These are phyloP conservation scores for Gaillardinia entomophila DNA, from an alignment of 805 yeast genomes.

Conservation along the genomic window DNA sequence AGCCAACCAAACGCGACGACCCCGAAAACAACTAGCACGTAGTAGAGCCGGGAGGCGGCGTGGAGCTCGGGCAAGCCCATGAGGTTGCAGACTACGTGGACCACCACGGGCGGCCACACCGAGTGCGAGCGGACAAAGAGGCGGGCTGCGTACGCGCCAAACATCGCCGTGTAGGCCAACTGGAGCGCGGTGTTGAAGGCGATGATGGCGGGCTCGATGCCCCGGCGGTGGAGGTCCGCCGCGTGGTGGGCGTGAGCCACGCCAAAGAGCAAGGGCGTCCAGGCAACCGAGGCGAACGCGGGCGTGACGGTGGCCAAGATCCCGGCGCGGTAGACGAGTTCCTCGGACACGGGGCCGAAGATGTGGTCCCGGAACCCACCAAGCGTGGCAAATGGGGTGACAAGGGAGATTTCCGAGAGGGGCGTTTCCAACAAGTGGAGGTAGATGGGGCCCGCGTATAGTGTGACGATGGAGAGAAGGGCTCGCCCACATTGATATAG, in stretches of 20 bases:
- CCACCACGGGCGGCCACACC: slow-evolving; percentile 50
- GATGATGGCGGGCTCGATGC: slow-evolving; percentile 18
- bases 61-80: slow-evolving; percentile 57
- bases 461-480: not conserved
- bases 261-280: slow-evolving; percentile 65
- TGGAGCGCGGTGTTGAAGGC: slow-evolving; percentile 44
- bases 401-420: no score
- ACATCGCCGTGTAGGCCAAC: slow-evolving; percentile 57
- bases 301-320: slow-evolving; percentile 22
- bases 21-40: not conserved
- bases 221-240: slow-evolving; percentile 32
- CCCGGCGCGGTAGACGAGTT: slow-evolving; percentile 57
- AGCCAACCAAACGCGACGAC: not conserved
- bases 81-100: slow-evolving; percentile 64
- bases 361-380: slow-evolving; percentile 50
- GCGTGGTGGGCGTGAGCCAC: slow-evolving; percentile 79
- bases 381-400: not conserved
- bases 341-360: slow-evolving; percentile 77
- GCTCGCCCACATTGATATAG: not conserved
- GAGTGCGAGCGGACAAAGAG: slow-evolving; percentile 48
- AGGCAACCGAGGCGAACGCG: not conserved
- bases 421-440: not conserved
- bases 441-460: not conserved
- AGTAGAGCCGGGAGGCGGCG: slow-evolving; percentile 2
- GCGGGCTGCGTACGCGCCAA: slow-evolving; percentile 63